A percentile compares a stretch with the other conserved stretches of the same genome.
Evolutionary conservation across 345 rosid species (phyloP).

Genomic region (Alliaria petiolata): DNA sequence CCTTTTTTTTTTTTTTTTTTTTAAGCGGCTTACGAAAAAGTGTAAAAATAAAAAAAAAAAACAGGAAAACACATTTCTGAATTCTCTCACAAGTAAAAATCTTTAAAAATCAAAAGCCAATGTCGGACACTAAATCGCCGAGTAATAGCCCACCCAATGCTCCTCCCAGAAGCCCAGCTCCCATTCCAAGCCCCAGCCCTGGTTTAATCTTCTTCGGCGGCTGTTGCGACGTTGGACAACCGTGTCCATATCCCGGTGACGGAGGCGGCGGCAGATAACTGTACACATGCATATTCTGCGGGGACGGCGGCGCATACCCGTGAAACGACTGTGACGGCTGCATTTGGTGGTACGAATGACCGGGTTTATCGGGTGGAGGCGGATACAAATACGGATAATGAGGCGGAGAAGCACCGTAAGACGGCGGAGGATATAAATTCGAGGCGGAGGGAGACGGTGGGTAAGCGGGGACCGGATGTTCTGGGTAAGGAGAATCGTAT

Average conservation of each 20-base stretch:
- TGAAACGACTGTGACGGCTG: conserved; percentile 25
- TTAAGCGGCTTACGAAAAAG: too few relatives aligned
- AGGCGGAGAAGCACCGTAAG: not conserved
- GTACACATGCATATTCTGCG: conserved; percentile 6
- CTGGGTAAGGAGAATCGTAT: conserved; percentile 19
- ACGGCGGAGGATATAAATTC: conserved; percentile 18
- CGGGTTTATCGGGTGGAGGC: conserved; percentile 1
- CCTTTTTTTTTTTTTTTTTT: too few relatives aligned
- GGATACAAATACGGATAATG: not conserved
- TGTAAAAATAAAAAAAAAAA: too few relatives aligned
- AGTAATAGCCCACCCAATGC: conserved; percentile 66
- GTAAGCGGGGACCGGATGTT: conserved; percentile 4
- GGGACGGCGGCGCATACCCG: conserved; percentile 1
- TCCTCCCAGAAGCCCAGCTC: conserved; percentile 77
- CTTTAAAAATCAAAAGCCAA: too few relatives aligned
- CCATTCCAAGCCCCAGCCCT: conserved; percentile 38
- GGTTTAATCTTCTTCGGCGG: conserved; percentile 47
- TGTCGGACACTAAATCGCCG: too few relatives aligned
- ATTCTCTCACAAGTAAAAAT: not conserved
- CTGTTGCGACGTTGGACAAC: conserved; percentile 37
- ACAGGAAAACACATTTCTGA: too few relatives aligned
- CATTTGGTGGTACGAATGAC: conserved; percentile 20
- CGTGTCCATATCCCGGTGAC: conserved; percentile 33
- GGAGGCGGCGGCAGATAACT: conserved; percentile 39
- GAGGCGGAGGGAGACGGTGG: not conserved